phyloP scores from a whole-genome alignment of 345 rosid genomes.

The Hevea brasiliensis region DNA sequence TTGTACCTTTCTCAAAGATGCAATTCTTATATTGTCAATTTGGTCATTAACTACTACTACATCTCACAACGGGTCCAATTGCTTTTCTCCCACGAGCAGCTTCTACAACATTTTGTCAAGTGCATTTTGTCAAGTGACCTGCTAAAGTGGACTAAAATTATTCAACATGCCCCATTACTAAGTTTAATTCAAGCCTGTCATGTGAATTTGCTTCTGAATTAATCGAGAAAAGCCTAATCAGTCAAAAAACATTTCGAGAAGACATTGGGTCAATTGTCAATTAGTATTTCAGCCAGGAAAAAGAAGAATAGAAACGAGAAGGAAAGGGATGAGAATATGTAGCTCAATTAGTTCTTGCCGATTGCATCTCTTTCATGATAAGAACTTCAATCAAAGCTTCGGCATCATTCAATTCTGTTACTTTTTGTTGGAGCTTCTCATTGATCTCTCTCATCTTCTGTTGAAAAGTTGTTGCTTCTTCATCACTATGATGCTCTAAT shows the following conservation, averaged over 20 bases:
- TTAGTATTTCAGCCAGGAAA: too few relatives aligned
- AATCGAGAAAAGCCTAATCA: too few relatives aligned
- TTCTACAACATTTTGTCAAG: too few relatives aligned
- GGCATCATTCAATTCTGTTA: constrained; percentile 38
- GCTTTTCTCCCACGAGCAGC: not conserved
- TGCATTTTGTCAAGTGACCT: not conserved
- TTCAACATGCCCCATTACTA: not conserved
- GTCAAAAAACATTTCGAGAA: too few relatives aligned
- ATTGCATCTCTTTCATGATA: constrained; percentile 50
- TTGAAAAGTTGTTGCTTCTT: constrained; percentile 65
- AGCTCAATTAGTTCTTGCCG: constrained; percentile 42
- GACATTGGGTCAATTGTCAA: too few relatives aligned
- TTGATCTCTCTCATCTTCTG: constrained; percentile 65
- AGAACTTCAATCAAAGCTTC: constrained; percentile 40
- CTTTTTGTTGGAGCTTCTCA: constrained; percentile 53
- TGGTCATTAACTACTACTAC: not conserved
- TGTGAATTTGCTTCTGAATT: too few relatives aligned
- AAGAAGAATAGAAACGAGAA: too few relatives aligned
- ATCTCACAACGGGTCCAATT: not conserved
- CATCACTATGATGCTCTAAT: constrained; percentile 73
- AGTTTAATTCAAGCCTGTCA: too few relatives aligned
- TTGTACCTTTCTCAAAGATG: not conserved
- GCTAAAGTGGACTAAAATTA: not conserved
- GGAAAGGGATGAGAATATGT: constrained; percentile 26
- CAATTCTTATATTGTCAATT: too few relatives aligned